These are phyloP conservation scores for Raphanus raphanistrum DNA, from an alignment of 345 rosid species.

Conservation along the genomic window DNA sequence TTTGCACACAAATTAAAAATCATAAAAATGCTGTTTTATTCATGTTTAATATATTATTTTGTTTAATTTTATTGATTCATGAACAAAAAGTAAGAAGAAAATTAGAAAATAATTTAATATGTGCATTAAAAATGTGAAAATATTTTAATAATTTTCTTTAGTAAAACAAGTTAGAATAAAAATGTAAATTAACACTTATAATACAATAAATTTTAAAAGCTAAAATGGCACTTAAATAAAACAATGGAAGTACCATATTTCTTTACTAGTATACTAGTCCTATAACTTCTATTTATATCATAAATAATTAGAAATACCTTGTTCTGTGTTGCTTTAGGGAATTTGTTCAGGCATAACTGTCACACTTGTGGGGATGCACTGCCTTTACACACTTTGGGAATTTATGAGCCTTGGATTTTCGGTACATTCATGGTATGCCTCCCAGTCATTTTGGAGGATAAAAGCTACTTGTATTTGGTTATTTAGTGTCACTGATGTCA, in stretches of 20 bases:
- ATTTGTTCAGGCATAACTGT: neutral
- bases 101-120: neutral
- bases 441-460: conserved; percentile 18
- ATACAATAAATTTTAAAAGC: too few species aligned
- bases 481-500: conserved; percentile 38
- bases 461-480: conserved; percentile 42
- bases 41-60: too few species aligned
- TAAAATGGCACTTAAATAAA: too few species aligned
- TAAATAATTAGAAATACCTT: neutral
- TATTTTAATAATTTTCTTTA: too few species aligned
- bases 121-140: neutral
- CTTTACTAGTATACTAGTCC: too few species aligned
- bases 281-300: too few species aligned
- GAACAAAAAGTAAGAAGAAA: neutral
- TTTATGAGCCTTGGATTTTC: conserved; percentile 19
- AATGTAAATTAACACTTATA: too few species aligned
- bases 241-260: too few species aligned
- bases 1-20: neutral
- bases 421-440: neutral
- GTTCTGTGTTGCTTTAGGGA: conserved; percentile 15
- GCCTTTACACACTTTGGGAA: conserved; percentile 33
- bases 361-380: conserved; percentile 21
- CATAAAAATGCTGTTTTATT: too few species aligned
- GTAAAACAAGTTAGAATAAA: too few species aligned
- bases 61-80: too few species aligned